A percentile compares a stretch with the other conserved stretches of the same genome.
These are phyloP conservation scores for Sclerotiophoma versabilis DNA, from an alignment of 2,329 filamentous ascomycete species.

Conservation along the genomic window DNA sequence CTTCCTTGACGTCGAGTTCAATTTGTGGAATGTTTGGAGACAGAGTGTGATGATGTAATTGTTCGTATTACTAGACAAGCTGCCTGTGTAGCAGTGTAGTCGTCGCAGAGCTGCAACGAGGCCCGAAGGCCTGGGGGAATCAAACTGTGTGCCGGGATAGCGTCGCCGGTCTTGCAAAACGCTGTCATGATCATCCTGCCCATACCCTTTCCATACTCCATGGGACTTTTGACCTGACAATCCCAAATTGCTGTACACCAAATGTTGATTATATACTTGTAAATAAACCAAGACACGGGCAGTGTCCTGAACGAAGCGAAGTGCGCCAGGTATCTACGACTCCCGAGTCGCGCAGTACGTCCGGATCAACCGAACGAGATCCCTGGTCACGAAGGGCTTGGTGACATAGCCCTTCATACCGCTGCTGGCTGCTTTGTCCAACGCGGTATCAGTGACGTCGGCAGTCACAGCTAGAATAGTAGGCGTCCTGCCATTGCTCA, in stretches of 20 bases:
- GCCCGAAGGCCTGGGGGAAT: constrained; percentile 18
- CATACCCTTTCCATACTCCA: constrained; percentile 14
- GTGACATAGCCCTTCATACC: constrained; percentile 74
- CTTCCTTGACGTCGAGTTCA: no score
- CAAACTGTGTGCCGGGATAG: constrained; percentile 17
- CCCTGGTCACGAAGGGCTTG: constrained; percentile 70
- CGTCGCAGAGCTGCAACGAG: constrained; percentile 9
- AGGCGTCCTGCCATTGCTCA: constrained; percentile 45
- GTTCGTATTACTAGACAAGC: constrained; percentile 12
- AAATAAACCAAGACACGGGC: constrained; percentile 19
- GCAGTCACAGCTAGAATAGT: constrained; percentile 70
- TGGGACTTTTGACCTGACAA: constrained; percentile 11
- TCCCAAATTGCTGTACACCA: constrained; percentile 15
- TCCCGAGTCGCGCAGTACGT: constrained; percentile 50
- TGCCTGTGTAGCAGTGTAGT: constrained; percentile 8
- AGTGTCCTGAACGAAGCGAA: constrained; percentile 14
- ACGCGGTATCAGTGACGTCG: constrained; percentile 69
- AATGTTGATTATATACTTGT: constrained; percentile 18
- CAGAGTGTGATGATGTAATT: constrained; percentile 2
- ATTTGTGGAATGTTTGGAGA: no score
- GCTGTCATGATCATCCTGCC: constrained; percentile 31
- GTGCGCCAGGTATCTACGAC: constrained; percentile 1
- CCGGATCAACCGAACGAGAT: constrained; percentile 67
- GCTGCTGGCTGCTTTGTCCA: constrained; percentile 65
- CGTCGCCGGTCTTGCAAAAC: constrained; percentile 17